Base-by-base conservation (phyloP, 2,329 filamentous ascomycete genomes). In the Apiospora phragmitis region DNA sequence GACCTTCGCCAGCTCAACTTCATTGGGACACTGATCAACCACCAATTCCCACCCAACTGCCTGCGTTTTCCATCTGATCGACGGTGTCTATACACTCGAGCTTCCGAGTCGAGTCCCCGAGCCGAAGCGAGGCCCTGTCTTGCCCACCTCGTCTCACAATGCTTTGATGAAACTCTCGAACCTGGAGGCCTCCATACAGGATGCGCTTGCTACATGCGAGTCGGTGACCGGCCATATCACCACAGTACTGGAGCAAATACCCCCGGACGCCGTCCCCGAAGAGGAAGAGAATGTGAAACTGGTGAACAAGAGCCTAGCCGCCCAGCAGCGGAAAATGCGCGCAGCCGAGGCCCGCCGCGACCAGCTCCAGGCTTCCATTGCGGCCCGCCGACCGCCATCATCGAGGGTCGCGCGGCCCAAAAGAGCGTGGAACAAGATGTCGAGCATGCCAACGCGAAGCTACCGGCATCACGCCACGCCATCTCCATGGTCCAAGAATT, bases 171-270 rank as follows among this genome's bases (percentile, higher is more conserved):
- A 93, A 72, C 86, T 98, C 14, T 92, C 93, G 7, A 97, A 95
- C 71, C 86, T 98, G 21, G 94, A 97, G 73, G 93, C 93, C 78
- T 97, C 94, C 69, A 93, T 98, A 32, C 94, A 97, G 78, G 95
- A 98, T 80, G 94, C 94, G 1, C 83, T 97, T 12, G 89, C 91
- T 1, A 97, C 94, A 0, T 90, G 93, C 18, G 90, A 93, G 71
- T 87, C 87, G 69, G 85, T 98, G 11, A 90, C 93, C 66, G 83
- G 87, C n/a, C 93, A 97, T 73, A 97, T 98, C 73, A 93, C 93
- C 73, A 79, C 84, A 0, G 81, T 90, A 0, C 79, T 91, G 5
- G 79, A 82, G 0, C 75, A 80, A 0, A 81, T 81, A 4, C 83
- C 85, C 0, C 75, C 79, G 1, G 81, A 87, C 65, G 79, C 81